Base-by-base conservation (phyloP, 352 stramenopile species). In the Phytophthora pseudosyringae region DNA sequence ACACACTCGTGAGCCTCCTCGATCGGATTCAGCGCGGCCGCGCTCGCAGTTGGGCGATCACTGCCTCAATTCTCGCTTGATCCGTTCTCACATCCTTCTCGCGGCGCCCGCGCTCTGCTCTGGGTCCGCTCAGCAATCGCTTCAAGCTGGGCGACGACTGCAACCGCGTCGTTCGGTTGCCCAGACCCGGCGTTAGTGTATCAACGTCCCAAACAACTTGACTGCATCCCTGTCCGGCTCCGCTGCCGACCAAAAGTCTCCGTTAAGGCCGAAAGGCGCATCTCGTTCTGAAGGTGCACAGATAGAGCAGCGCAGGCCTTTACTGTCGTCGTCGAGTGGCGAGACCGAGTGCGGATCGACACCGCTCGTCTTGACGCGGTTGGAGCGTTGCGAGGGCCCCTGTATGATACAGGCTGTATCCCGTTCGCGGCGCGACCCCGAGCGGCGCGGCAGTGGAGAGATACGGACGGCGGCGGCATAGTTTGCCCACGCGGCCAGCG, bases 391-490 rank as follows among this genome's bases (percentile, higher is more conserved):
- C 50, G n/a, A 49, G 41, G 40, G 3, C 39, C 28, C 21, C 21
- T 21, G 21, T 21, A 21, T 21, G 21, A 21, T 21, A 21, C 21
- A 21, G 21, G 21, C 21, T n/a, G 56, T 65, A 51, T 59, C 21
- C 45, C 43, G 31, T 33, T 39, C 16, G 18, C 41, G 43, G 4
- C n/a, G 13, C 47, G 26, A 39, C 33, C 13, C 44, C 18, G n/a
- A 38, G 13, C 29, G 18, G 39, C 15, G 10, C 45, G 44, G 38
- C 46, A 48, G 41, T 49, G 39, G 35, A 70, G 61, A 64, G 55
- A 70, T 66, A 68, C 62, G 62, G 62, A 59, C 16, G 55, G 54
- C 40, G 55, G 54, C 40, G 40, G 46, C 55, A 64, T 66, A 66
- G 55, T 52, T 53, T 55, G 49, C 41, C 49, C 40, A 41, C 36